phyloP scores from a whole-genome alignment of 2,329 filamentous ascomycete species.

The Aspergillus viridinutans region DNA sequence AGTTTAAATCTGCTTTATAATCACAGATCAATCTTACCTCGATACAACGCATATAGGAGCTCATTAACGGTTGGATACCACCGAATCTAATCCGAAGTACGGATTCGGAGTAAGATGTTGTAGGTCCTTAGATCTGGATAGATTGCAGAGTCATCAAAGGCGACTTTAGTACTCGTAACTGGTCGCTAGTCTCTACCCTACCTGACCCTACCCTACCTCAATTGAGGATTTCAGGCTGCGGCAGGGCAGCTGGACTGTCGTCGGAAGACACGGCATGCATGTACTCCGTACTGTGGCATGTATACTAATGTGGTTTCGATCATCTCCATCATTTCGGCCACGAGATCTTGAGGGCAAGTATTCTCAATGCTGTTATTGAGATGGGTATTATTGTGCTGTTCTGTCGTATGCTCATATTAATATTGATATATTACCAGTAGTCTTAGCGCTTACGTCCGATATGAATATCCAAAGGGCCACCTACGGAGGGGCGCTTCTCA shows the following conservation, averaged over 20 bases:
- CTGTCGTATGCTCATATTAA: neutral
- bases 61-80: neutral
- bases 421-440: neutral
- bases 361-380: neutral
- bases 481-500: slow-evolving; percentile 7
- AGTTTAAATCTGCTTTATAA: slow-evolving; percentile 1
- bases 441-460: neutral
- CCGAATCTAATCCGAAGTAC: neutral
- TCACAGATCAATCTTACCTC: neutral
- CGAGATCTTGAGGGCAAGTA: neutral
- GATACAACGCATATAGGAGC: neutral
- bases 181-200: neutral
- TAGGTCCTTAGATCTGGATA: neutral
- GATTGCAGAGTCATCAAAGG: neutral
- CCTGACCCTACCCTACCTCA: neutral
- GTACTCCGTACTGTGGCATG: neutral
- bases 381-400: neutral
- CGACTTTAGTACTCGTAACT: neutral
- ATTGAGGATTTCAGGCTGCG: neutral
- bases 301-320: neutral
- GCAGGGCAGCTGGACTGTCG: neutral
- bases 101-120: neutral
- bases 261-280: slow-evolving; percentile 5
- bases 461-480: neutral
- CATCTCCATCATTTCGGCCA: neutral